Base-by-base conservation (phyloP, 2,329 filamentous ascomycete genomes). In the Pseudopithomyces chartarum region DNA sequence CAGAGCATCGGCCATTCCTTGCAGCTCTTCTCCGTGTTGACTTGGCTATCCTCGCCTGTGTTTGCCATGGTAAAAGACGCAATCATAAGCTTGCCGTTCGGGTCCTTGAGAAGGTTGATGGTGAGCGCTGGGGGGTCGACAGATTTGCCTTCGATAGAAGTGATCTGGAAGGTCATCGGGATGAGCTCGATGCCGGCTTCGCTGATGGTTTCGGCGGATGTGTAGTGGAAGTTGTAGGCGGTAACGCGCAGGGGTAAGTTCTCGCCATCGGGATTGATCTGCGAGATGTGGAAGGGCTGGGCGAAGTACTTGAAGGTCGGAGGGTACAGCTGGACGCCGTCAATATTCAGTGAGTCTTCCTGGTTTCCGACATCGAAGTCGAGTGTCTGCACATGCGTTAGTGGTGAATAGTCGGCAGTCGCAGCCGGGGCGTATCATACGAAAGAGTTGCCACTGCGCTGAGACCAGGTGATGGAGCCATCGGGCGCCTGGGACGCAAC, bases 1-100 rank as follows among this genome's bases (percentile, higher is more conserved):
- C 80, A 68, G 66, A 76, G 60, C 1, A 76, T 59, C 36, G 73
- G 68, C 73, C 70, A 76, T 44, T 73, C 64, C 33, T 73, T 69
- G 66, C 73, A 75, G 29, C 74, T 67, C 55, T 70, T 67, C 47
- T 70, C 64, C 39, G 66, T 36, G 10, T 65, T 63, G 8, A 52
- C 50, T 12, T 64, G 65, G 22, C 56, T 59, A 11, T 56, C 57
- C 45, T 68, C 67, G 17, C 48, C 59, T 6, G 63, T 48, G 40
- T 68, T 53, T n/a, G 65, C 58, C 2, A 62, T 61, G 36, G 71
- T 57, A 62, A 77, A 73, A 0, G 74, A 75, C 17, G 73, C 70
- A 47, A 78, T 76, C 68, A 73, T 73, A 15, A 77, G 66, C 26
- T 68, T 67, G 13, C 74, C 76, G 38, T 70, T 67, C 2, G 66